Conservation (phyloP, 2,329 filamentous ascomycete species). For the Magnaporthiopsis rhizophila region DNA sequence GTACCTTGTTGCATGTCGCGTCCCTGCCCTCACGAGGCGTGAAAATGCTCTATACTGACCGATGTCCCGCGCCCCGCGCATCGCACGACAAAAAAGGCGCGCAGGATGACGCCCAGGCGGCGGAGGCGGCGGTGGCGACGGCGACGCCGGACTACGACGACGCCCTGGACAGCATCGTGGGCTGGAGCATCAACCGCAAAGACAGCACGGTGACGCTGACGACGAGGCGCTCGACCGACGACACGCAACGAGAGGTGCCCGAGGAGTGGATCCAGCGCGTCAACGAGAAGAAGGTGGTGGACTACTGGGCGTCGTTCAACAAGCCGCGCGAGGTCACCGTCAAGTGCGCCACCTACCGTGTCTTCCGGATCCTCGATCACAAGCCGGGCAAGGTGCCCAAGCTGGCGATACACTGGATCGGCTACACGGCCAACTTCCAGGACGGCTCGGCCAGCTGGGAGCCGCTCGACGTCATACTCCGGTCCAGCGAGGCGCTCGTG, state of each 20-base stretch:
- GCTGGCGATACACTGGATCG: constrained; percentile 3
- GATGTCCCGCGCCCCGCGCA: no score
- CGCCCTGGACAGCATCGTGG: neutral
- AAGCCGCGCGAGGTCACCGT: neutral
- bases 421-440: neutral
- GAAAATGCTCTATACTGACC: no score
- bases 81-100: no score
- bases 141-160: neutral
- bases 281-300: constrained; percentile 1
- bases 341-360: constrained; percentile 3
- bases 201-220: neutral
- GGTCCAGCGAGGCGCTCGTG: neutral
- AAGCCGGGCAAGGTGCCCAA: neutral
- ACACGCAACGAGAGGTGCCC: neutral
- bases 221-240: neutral
- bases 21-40: no score
- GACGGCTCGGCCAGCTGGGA: constrained; percentile 1
- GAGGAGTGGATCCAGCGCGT: neutral
- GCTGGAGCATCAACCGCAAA: constrained; percentile 2
- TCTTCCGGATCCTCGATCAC: constrained; percentile 1
- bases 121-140: no score
- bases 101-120: no score
- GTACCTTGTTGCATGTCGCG: no score
- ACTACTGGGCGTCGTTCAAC: constrained; percentile 2
- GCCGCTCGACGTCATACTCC: neutral